phyloP scores from a whole-genome alignment of 2,329 filamentous ascomycete species.

The Aspergillus sp. region DNA sequence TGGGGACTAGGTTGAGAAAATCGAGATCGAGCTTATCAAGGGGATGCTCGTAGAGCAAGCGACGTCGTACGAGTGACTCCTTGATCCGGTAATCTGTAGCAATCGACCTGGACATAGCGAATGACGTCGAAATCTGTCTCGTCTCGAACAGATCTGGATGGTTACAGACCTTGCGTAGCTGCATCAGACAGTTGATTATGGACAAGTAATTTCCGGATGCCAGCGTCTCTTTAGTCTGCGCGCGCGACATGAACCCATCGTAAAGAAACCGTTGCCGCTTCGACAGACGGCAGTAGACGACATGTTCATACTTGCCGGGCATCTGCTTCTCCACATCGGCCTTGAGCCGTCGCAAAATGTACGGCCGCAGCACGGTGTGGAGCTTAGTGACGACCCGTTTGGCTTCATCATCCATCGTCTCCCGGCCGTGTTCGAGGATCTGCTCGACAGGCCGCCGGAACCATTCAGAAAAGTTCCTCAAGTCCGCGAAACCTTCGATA shows the following conservation, averaged over 20 bases:
- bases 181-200: constrained; percentile 98
- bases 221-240: constrained; percentile 81
- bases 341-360: constrained; percentile 83
- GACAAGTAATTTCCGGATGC: constrained; percentile 92
- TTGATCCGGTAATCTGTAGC: constrained; percentile 66
- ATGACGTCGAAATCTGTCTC: constrained; percentile 91
- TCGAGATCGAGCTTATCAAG: constrained; percentile 63
- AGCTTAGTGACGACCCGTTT: constrained; percentile 86
- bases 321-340: constrained; percentile 98
- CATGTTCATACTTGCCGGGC: constrained; percentile 95
- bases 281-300: constrained; percentile 89
- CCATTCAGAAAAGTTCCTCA: constrained; percentile 95
- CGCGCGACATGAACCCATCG: constrained; percentile 87
- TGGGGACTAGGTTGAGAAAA: constrained; percentile 72
- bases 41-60: constrained; percentile 55
- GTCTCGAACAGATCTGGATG: constrained; percentile 96
- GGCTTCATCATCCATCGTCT: constrained; percentile 90
- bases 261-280: constrained; percentile 94
- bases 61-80: constrained; percentile 62
- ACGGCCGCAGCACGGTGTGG: constrained; percentile 88
- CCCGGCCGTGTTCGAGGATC: constrained; percentile 87
- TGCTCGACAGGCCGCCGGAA: constrained; percentile 93
- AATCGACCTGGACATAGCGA: constrained; percentile 78
- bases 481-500: constrained; percentile 81
- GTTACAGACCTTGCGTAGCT: constrained; percentile 94